Base-by-base conservation (phyloP, 371 early-diverging fungal genomes). In the Rhizopus microsporus region DNA sequence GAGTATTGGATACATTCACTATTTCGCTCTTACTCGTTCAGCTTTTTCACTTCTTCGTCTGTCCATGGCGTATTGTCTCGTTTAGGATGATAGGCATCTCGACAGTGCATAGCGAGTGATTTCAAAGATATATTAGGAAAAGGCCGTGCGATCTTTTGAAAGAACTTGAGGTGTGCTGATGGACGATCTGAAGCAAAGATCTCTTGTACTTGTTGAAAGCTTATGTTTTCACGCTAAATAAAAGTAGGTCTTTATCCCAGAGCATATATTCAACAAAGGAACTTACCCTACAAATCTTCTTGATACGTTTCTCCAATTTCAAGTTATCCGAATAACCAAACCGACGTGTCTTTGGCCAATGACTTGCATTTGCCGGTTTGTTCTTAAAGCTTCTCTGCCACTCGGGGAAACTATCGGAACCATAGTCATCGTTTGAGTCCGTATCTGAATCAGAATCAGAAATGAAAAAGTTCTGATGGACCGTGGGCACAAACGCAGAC, bases 391-490 rank as follows among this genome's bases (percentile, higher is more conserved):
- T 57, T 9, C 48, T 47, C 16, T 66, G 66, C 66, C 66, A 66
- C 9, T 45, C 29, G 9, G 60, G 47, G 16, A 39, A 54, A 0
- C 50, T 51, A 15, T 39, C 45, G 7, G 15, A 15, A 3, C 57
- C 47, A 16, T 68, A 59, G 23, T 59, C 60, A 4, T 59, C 57
- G 17, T 49, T 51, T 0, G 68, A 68, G 43, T 68, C 68, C 0
- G 60, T 60, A 13, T 62, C 68, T 3, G 63, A 63, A 2, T 68
- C 68, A 7, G 63, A 63, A 16, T 63, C 68, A 0, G 68, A 68
- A n/a, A 60, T 50, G 37, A 68, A 63, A 15, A 54, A 43, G 31
- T 60, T 46, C 3, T 52, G 34, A 6, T 56, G 15, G 1, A 63
- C 68, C 2, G 44, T 13, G 4, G 66, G 61, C 3, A 66, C 47